phyloP scores from a whole-genome alignment of 2,329 filamentous ascomycete genomes.

The Claviceps sp. region DNA sequence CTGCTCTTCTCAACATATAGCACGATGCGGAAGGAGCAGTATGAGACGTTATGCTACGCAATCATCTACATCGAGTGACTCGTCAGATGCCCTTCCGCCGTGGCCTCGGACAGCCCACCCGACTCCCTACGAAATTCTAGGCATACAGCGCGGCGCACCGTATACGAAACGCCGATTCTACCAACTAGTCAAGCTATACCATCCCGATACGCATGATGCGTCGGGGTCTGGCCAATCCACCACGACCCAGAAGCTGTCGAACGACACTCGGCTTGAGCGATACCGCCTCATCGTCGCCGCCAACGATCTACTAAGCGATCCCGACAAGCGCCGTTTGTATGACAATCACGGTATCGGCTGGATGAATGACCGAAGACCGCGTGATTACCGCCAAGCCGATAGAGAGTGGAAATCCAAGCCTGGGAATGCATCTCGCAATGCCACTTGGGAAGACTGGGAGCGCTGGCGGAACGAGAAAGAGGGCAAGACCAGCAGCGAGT shows the following conservation, averaged over 20 bases:
- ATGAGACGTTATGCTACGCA: constrained; percentile 2
- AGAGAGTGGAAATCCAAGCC: constrained; percentile 34
- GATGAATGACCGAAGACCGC: constrained; percentile 41
- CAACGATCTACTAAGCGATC: constrained; percentile 76
- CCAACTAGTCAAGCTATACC: constrained; percentile 87
- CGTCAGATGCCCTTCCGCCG: constrained; percentile 7
- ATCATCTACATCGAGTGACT: neutral
- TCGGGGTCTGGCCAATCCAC: constrained; percentile 5
- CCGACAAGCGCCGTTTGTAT: constrained; percentile 65
- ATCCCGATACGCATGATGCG: constrained; percentile 57
- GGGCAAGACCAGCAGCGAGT: constrained; percentile 31
- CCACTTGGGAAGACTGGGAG: constrained; percentile 98
- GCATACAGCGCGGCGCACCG: constrained; percentile 39
- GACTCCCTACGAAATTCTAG: constrained; percentile 85
- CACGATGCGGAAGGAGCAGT: neutral
- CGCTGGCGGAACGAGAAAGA: constrained; percentile 51
- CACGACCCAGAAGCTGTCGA: constrained; percentile 21
- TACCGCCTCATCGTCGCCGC: constrained; percentile 83
- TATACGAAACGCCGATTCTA: constrained; percentile 83
- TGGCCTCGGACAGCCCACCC: constrained; percentile 42
- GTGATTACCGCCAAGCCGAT: constrained; percentile 34
- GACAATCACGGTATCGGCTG: constrained; percentile 75
- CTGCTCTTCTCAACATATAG: neutral
- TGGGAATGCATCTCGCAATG: constrained; percentile 50
- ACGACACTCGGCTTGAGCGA: constrained; percentile 61